These are phyloP conservation scores for Taxillus chinensis DNA, from an alignment of 164 flowering plant genomes.

Conservation along the genomic window DNA sequence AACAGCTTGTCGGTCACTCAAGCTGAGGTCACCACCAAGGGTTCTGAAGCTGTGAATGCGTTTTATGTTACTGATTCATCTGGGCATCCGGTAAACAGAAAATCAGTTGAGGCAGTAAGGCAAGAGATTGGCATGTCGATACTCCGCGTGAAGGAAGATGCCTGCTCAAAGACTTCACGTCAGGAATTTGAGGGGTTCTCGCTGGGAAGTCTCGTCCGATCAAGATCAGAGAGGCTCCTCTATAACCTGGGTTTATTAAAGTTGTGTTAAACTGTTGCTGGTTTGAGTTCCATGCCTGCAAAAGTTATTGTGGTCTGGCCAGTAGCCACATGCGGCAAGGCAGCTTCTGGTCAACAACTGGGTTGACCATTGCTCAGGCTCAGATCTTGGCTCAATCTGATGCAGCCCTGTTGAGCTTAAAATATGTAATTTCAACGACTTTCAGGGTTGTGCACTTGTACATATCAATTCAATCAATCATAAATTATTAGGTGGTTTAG, in stretches of 20 bases:
- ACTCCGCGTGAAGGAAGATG: conserved; percentile 60
- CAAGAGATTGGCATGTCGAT: conserved; percentile 59
- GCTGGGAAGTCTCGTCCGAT: conserved; percentile 51
- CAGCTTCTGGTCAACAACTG: conserved; percentile 5
- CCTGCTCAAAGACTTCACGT: conserved; percentile 31
- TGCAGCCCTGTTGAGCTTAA: background rate
- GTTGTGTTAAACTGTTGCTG: conserved; percentile 33
- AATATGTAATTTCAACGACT: conserved; percentile 4
- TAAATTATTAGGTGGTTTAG: too few relatives aligned
- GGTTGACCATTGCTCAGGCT: conserved; percentile 6
- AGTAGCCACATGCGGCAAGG: background rate
- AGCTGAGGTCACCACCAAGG: conserved; percentile 87
- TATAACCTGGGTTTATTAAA: conserved; percentile 66
- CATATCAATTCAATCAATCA: too few relatives aligned
- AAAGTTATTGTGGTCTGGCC: conserved; percentile 6
- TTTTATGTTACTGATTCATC: conserved; percentile 84
- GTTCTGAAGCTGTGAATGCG: conserved; percentile 66
- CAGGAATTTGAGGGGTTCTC: conserved; percentile 55
- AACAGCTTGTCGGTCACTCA: conserved; percentile 75
- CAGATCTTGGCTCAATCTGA: background rate
- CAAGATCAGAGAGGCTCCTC: conserved; percentile 77
- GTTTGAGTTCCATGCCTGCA: conserved; percentile 7
- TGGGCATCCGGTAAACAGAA: conserved; percentile 57
- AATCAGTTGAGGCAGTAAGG: conserved; percentile 71
- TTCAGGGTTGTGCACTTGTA: too few relatives aligned